phyloP scores from a whole-genome alignment of 345 rosid genomes.

The Hypericum perforatum region DNA sequence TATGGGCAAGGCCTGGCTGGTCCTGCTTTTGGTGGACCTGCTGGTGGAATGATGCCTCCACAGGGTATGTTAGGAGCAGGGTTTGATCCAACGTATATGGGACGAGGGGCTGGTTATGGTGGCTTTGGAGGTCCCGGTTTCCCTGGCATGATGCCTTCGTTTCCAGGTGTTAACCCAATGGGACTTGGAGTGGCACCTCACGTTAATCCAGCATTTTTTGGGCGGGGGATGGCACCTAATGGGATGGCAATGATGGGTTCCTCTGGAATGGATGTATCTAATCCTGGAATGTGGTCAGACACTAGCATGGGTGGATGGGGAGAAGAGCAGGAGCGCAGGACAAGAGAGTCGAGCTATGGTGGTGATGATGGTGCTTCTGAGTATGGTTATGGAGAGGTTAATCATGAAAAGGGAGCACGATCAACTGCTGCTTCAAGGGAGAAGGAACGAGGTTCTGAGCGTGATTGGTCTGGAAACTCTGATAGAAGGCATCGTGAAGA shows the following conservation, averaged over 20 bases:
- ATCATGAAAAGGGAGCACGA: conserved; percentile 54
- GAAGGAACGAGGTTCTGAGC: conserved; percentile 53
- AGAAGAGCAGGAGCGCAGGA: conserved; percentile 40
- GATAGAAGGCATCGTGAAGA: conserved; percentile 57
- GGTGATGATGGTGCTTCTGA: conserved; percentile 86
- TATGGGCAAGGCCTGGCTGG: conserved; percentile 67
- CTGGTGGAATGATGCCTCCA: conserved; percentile 65
- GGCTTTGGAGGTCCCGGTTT: conserved; percentile 67
- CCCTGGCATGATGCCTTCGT: conserved; percentile 70
- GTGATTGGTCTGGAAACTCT: conserved; percentile 62
- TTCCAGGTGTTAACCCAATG: conserved; percentile 65
- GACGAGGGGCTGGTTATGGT: conserved; percentile 66
- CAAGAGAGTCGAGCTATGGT: conserved; percentile 63
- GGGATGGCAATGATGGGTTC: conserved; percentile 58
- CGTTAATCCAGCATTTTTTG: conserved; percentile 79
- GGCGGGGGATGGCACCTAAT: conserved; percentile 54
- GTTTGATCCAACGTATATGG: conserved; percentile 75
- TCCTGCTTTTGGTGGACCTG: conserved; percentile 57
- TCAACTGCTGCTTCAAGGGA: conserved; percentile 43
- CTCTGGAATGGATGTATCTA: conserved; percentile 64
- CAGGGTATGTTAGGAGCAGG: conserved; percentile 72
- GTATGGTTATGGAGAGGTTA: conserved; percentile 70
- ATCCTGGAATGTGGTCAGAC: conserved; percentile 65
- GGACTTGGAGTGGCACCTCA: conserved; percentile 89
- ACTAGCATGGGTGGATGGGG: conserved; percentile 66